Evolutionary conservation across 371 early-diverging fungal species (phyloP).

Genomic region (Lichtheimia hyalospora): DNA sequence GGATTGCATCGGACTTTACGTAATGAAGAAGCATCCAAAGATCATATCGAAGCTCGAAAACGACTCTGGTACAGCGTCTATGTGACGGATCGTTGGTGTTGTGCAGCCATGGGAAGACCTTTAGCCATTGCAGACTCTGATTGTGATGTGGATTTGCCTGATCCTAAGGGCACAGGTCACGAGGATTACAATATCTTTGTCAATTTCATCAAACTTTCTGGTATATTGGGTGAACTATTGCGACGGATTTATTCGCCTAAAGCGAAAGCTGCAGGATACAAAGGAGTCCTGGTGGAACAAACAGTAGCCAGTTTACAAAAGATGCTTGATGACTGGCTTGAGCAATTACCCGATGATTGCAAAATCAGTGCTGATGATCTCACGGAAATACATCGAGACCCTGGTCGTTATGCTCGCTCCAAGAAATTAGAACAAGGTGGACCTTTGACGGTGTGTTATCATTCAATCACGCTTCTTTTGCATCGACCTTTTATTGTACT

Average conservation of each 20-base stretch:
- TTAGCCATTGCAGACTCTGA: conserved; percentile 48
- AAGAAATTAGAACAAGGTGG: conserved; percentile 27
- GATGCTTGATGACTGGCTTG: conserved; percentile 39
- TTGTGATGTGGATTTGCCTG: conserved; percentile 47
- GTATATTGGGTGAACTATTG: conserved; percentile 42
- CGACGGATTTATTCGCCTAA: conserved; percentile 46
- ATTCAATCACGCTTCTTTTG: conserved; percentile 44
- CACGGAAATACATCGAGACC: conserved; percentile 12
- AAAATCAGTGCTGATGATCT: conserved; percentile 14
- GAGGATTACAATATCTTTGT: conserved; percentile 35
- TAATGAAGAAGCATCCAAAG: conserved; percentile 20
- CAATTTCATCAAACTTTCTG: conserved; percentile 41
- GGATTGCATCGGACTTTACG: conserved; percentile 36
- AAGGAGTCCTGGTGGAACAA: conserved; percentile 15
- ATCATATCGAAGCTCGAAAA: conserved; percentile 27
- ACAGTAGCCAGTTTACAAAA: conserved; percentile 30
- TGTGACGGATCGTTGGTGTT: conserved; percentile 43
- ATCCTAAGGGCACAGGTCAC: conserved; percentile 8
- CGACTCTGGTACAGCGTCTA: conserved; percentile 45
- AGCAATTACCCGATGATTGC: conserved; percentile 28
- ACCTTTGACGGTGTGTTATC: conserved; percentile 47
- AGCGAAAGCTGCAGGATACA: conserved; percentile 35
- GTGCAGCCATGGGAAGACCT: conserved; percentile 46
- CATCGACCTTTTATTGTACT: conserved; percentile 50
- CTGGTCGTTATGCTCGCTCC: conserved; percentile 1